Percentiles rank a stretch among this genome's conserved stretches.
These are phyloP conservation scores for Colletotrichum spaethianum DNA, from an alignment of 2,329 filamentous ascomycete species.

Conservation along the genomic window DNA sequence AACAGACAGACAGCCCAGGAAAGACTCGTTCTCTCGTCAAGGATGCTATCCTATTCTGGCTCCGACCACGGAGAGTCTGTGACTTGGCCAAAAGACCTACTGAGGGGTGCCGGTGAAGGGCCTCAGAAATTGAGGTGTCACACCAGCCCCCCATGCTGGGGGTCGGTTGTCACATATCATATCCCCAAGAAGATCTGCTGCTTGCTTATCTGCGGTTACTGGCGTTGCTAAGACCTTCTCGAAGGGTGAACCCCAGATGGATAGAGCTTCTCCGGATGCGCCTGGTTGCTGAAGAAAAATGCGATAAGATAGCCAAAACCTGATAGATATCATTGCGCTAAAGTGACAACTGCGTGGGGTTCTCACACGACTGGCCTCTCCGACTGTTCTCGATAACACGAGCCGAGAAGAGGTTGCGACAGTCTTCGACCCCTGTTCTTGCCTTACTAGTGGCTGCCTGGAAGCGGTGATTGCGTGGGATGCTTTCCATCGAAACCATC, in stretches of 20 bases:
- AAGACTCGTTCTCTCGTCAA: neutral
- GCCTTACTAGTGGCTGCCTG: neutral
- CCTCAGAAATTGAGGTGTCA: slow-evolving; percentile 4
- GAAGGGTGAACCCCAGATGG: slow-evolving; percentile 23
- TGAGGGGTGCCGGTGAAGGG: neutral
- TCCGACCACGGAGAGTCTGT: neutral
- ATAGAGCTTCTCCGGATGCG: slow-evolving; percentile 13
- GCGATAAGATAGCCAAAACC: slow-evolving; percentile 9
- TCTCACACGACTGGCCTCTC: neutral
- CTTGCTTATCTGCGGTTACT: slow-evolving; percentile 31
- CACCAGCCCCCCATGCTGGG: slow-evolving; percentile 1
- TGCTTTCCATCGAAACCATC: neutral
- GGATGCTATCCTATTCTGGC: neutral
- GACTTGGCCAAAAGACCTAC: neutral
- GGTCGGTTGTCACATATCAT: slow-evolving; percentile 33
- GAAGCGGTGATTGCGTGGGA: slow-evolving; percentile 1
- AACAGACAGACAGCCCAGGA: neutral
- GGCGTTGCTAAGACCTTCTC: slow-evolving; percentile 29
- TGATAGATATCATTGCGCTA: neutral
- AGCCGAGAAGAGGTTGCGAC: neutral
- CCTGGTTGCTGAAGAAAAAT: slow-evolving; percentile 11
- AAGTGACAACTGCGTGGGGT: neutral
- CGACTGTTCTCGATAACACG: neutral
- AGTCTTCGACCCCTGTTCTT: neutral
- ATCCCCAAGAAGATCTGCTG: slow-evolving; percentile 23